A percentile compares a stretch with the other conserved stretches of the same genome.
These are phyloP conservation scores for Rugiboletus extremiorientalis DNA, from an alignment of 1,284 basidiomycete genomes.

Conservation along the genomic window DNA sequence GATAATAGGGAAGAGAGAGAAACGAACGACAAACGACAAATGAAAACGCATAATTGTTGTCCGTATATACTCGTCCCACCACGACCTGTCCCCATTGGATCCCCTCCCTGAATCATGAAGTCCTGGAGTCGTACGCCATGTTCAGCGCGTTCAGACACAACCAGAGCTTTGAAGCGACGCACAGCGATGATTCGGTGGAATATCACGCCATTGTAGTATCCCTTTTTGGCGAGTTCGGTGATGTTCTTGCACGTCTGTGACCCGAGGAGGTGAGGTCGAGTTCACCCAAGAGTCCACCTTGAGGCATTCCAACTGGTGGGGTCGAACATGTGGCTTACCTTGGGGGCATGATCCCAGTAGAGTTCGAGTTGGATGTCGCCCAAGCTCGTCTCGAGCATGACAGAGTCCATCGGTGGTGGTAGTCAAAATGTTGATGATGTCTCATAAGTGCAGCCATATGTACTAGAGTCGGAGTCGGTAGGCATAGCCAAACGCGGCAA, in stretches of 20 bases:
- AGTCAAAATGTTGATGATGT: too few relatives aligned
- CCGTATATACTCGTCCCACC: constrained; percentile 95
- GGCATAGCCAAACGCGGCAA: neutral
- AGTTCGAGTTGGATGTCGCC: constrained; percentile 89
- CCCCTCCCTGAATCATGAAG: constrained; percentile 95
- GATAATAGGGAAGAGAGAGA: neutral
- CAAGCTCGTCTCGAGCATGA: constrained; percentile 83
- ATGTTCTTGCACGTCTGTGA: constrained; percentile 92
- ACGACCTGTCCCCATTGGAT: constrained; percentile 92
- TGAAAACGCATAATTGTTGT: constrained; percentile 78
- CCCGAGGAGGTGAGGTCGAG: neutral
- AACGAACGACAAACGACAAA: neutral
- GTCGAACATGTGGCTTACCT: constrained; percentile 46
- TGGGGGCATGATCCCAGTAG: constrained; percentile 89
- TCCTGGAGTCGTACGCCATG: constrained; percentile 46
- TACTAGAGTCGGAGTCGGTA: too few relatives aligned
- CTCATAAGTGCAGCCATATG: too few relatives aligned
- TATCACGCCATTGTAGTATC: constrained; percentile 83
- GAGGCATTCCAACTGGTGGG: neutral
- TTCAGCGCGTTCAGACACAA: too few relatives aligned
- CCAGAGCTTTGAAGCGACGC: constrained; percentile 26
- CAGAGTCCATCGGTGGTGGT: constrained; percentile 64
- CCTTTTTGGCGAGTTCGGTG: constrained; percentile 78
- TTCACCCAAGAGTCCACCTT: too few relatives aligned
- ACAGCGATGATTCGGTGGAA: constrained; percentile 91